phyloP scores from a whole-genome alignment of 225 moss, liverwort and hornwort species.

The Pseudoscleropodium purum region DNA sequence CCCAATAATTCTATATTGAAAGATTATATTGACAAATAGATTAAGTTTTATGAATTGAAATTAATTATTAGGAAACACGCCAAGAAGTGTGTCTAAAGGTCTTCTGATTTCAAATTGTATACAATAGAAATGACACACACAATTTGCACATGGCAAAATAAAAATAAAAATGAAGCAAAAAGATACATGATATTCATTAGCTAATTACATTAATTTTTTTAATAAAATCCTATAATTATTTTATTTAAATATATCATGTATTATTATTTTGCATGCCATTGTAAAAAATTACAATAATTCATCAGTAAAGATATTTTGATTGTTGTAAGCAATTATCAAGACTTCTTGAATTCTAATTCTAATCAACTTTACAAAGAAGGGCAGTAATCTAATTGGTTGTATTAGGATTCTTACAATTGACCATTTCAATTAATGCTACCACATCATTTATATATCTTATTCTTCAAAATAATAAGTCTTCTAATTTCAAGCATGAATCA shows the following conservation, averaged over 20 bases:
- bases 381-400: background rate
- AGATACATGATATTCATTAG: background rate
- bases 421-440: too few species aligned
- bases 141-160: background rate
- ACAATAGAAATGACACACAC: background rate
- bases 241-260: background rate
- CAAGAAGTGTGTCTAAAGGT: background rate
- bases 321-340: background rate
- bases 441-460: background rate
- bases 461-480: background rate
- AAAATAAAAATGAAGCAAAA: background rate
- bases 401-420: background rate
- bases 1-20: background rate
- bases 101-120: background rate
- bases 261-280: background rate
- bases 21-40: background rate
- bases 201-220: too few species aligned
- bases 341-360: too few species aligned
- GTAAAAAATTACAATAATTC: background rate
- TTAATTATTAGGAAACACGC: background rate
- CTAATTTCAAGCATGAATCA: rapidly evolving
- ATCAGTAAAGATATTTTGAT: too few species aligned
- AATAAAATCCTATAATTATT: too few species aligned
- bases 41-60: background rate
- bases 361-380: too few species aligned